A percentile compares a stretch with the other conserved stretches of the same genome.
Evolutionary conservation across 495 filamentous ascomycete genomes (phyloP).

Genomic region (Aspergillus olivimuriae): DNA sequence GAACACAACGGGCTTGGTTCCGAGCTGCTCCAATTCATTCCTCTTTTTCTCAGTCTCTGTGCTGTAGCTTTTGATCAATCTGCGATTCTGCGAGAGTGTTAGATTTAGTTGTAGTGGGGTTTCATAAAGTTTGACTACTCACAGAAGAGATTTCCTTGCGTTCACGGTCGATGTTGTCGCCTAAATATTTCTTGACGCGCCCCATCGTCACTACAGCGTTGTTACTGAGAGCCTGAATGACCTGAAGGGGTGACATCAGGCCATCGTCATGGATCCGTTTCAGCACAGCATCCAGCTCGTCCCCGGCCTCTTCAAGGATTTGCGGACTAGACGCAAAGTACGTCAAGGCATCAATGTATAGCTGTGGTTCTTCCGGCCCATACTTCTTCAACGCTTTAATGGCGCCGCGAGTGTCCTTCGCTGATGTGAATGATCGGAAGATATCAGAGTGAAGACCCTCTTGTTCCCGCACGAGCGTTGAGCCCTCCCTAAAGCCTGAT

Average conservation of each 20-base stretch:
- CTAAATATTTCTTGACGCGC: constrained; percentile 88
- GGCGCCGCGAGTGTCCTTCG: constrained; percentile 84
- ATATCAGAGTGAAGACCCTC: constrained; percentile 91
- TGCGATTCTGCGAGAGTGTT: constrained; percentile 57
- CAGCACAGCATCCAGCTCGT: constrained; percentile 70
- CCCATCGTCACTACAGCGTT: constrained; percentile 93
- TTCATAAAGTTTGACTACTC: too few species aligned
- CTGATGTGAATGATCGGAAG: constrained; percentile 92
- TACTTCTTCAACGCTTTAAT: constrained; percentile 87
- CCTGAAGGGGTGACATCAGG: constrained; percentile 92
- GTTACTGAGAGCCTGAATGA: constrained; percentile 84
- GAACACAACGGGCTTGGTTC: constrained; percentile 78
- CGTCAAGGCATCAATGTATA: constrained; percentile 86
- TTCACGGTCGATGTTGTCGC: constrained; percentile 81
- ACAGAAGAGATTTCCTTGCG: constrained; percentile 71
- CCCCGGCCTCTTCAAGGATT: constrained; percentile 80
- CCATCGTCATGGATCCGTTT: constrained; percentile 82
- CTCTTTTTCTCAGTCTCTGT: constrained; percentile 75
- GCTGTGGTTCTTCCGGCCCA: constrained; percentile 82
- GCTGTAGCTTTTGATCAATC: constrained; percentile 78
- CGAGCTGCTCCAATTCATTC: constrained; percentile 68
- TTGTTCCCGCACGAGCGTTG: constrained; percentile 86
- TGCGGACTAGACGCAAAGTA: constrained; percentile 85
- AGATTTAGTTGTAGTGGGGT: constrained; percentile 3
- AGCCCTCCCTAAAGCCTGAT: constrained; percentile 84